Conservation (phyloP, 805 yeast genomes). For the Candida nonsorbophila region DNA sequence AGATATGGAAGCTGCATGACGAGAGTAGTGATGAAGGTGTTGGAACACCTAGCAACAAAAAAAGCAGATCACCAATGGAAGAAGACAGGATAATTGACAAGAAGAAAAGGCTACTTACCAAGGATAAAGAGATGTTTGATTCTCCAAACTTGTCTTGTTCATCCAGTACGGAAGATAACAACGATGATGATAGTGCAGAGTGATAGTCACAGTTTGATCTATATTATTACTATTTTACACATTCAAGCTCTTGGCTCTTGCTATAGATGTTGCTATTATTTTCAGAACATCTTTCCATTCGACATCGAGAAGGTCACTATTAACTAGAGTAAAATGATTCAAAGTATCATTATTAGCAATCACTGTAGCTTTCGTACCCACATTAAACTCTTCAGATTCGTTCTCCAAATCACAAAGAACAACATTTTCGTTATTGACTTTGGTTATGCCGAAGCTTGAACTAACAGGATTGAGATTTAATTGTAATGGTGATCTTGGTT, state of each 20-base stretch:
- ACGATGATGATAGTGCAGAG: too few relatives aligned
- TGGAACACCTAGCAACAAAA: slow-evolving; percentile 2
- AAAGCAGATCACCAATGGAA: slow-evolving; percentile 4
- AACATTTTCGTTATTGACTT: slow-evolving; percentile 6
- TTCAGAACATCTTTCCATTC: slow-evolving; percentile 41
- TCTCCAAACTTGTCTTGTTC: too few relatives aligned
- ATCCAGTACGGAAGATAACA: too few relatives aligned
- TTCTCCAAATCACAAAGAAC: slow-evolving; percentile 11
- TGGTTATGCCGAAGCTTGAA: slow-evolving; percentile 10
- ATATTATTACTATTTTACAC: background rate
- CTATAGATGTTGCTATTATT: slow-evolving; percentile 43
- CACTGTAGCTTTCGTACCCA: slow-evolving; percentile 6
- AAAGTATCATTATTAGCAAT: slow-evolving; percentile 5
- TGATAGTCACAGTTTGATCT: background rate
- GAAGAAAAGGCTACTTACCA: slow-evolving; percentile 5
- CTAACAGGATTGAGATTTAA: slow-evolving; percentile 5
- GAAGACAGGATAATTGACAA: slow-evolving; percentile 2
- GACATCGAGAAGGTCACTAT: slow-evolving; percentile 41
- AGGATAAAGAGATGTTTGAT: slow-evolving; percentile 2
- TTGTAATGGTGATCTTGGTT: slow-evolving; percentile 5
- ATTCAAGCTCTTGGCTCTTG: slow-evolving; percentile 37
- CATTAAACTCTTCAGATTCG: slow-evolving; percentile 10
- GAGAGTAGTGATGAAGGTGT: slow-evolving; percentile 5
- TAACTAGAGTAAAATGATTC: slow-evolving; percentile 35
- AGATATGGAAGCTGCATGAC: slow-evolving; percentile 4